Base-by-base conservation (phyloP, 192 early-diverging fungal genomes). In the Podila verticillata region DNA sequence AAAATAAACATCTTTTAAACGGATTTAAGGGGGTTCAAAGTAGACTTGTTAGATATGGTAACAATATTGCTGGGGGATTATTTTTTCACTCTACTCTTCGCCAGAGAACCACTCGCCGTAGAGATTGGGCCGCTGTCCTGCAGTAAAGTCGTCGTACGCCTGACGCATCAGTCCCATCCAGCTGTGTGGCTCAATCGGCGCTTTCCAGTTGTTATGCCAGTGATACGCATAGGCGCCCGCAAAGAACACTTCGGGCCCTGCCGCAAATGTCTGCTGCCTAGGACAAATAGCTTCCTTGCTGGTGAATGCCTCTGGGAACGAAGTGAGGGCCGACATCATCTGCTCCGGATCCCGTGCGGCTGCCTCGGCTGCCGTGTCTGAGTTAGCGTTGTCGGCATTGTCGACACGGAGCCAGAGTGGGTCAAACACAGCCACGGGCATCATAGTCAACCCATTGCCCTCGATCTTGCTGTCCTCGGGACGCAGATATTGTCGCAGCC, bases 171-270 rank as follows among this genome's bases (percentile, higher is more conserved):
- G 47, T 10, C 74, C 82, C 68, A 77, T 73, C 82, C 82, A 83
- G 57, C 74, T 77, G 31, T 64, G 57, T 10, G 69, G 61, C 13
- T 58, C 29, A 36, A 77, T 77, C 9, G 60, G 48, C 13, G 66
- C 61, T n/a, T 20, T 3, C 82, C 82, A 83, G 20, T 57, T 68
- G 35, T 83, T 83, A 39, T 83, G 82, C 82, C 82, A 83, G 49
- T 83, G 82, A 39, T 83, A 77, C 6, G 74, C 64, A 49, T 77
- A 83, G 17, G 74, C 74, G 4, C 82, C 82, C 4, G 63, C 39
- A 22, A 83, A 56, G 39, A 83, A 83, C 29, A 61, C 61, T 47
- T 83, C 74, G 10, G 71, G 70, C 19, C 71, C 71, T 32, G 74
- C 70, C 51, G 67, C 35, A 28, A 80, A 80, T 8, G n/a, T 26